Percentiles rank a stretch among this genome's conserved stretches.
Evolutionary conservation across 2,329 filamentous ascomycete genomes (phyloP).

Genomic region (Boeremia lycopersici): DNA sequence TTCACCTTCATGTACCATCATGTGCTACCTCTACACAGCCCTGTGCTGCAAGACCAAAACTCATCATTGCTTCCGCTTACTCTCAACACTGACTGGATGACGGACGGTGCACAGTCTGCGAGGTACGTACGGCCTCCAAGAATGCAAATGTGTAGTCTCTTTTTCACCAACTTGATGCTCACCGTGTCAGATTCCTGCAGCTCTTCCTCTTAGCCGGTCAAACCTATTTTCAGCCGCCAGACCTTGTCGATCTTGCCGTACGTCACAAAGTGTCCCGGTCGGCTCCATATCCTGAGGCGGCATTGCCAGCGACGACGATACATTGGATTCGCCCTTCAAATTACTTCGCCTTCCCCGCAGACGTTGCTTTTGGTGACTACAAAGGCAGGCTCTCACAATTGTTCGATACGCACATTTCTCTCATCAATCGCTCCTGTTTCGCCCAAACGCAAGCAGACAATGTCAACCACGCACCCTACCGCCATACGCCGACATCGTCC

Average conservation of each 20-base stretch:
- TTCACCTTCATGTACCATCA: slow-evolving; percentile 36
- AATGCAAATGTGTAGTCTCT: too few species aligned
- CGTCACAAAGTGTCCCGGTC: slow-evolving; percentile 17
- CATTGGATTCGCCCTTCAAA: neutral
- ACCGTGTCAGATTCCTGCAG: slow-evolving; percentile 18
- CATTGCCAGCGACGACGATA: slow-evolving; percentile 19
- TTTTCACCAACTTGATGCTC: neutral
- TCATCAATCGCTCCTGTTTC: neutral
- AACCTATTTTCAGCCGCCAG: slow-evolving; percentile 34
- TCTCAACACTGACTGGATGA: slow-evolving; percentile 17
- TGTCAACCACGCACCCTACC: neutral
- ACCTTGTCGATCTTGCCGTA: slow-evolving; percentile 32
- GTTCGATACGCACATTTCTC: neutral
- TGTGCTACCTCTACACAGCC: slow-evolving; percentile 23
- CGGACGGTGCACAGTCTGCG: neutral
- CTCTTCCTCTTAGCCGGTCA: slow-evolving; percentile 27
- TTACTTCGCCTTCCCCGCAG: neutral
- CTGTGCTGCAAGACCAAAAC: slow-evolving; percentile 21
- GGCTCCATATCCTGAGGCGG: slow-evolving; percentile 19
- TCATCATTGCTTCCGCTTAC: slow-evolving; percentile 26
- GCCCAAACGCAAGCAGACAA: neutral
- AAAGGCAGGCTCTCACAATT: neutral
- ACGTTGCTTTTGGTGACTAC: neutral
- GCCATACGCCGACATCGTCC: neutral
- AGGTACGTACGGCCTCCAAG: neutral